Base-by-base conservation (phyloP, 108 stramenopile genomes). In the Tribonema minus region DNA sequence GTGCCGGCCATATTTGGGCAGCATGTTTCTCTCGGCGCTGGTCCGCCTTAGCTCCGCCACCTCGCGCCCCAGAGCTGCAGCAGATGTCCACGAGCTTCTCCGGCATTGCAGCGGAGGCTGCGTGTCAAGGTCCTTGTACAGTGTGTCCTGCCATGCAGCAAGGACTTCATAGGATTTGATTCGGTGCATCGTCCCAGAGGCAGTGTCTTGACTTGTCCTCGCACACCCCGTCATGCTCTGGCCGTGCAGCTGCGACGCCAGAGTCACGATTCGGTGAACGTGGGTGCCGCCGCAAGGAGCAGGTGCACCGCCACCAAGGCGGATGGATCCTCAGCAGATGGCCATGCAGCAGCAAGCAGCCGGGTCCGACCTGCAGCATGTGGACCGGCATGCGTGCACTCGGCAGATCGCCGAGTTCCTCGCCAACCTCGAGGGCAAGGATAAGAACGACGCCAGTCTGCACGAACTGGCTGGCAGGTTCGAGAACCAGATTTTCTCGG, bases 401-500 rank as follows among this genome's bases (percentile, higher is more conserved):
- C 71, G 61, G 38, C 71, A 72, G 38, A 72, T 72, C 36, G 71
- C 71, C 0, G 30, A 27, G 61, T 72, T 72, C 26, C 60, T 72
- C 29, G 71, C 71, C 27, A 36, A 61, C 32, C 61, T 72, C 38
- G 71, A 72, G 61, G 38, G 38, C 35, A 72, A 72, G 61, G 71
- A 72, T 28, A 3, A 7, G 67, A 41, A 72, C 61, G 71, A 72
- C n/a, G 46, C 38, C 23, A 72, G 61, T 61, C 71, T 72, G 71
- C 71, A 62, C 29, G 30, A 3, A 15, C 39, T 72, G 3, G 71
- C 71, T 6, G 61, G 62, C 25, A 72, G 62, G 61, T 72, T 72
- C 38, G 71, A 72, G 71, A 61, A 72, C 37, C 71, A 72, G 37
- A 72, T 72, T 12, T 72, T 72, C 61, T 33, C 60, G 12, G 71